Percentiles rank a stretch among this genome's conserved stretches.
Evolutionary conservation across 352 stramenopile genomes (phyloP).

Genomic region (Pythium myriotylum): DNA sequence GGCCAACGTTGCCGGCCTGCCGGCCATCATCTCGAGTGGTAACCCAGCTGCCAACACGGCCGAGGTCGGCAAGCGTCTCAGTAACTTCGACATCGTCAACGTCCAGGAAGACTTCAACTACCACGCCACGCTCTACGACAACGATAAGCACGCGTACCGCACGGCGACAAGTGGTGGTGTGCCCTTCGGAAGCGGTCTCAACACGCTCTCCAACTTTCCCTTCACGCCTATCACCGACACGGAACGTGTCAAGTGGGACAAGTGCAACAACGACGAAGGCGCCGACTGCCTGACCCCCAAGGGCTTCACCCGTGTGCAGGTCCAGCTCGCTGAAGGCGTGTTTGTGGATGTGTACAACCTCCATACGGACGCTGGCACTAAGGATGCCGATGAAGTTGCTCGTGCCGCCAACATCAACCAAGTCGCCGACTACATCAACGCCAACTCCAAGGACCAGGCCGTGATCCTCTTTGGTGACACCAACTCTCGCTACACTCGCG

Average conservation of each 20-base stretch:
- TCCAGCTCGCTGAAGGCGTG: constrained; percentile 44
- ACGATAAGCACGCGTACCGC: constrained; percentile 43
- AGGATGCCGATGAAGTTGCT: constrained; percentile 31
- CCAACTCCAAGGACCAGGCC: constrained; percentile 43
- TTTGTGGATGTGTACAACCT: constrained; percentile 52
- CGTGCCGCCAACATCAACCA: constrained; percentile 44
- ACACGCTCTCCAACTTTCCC: constrained; percentile 42
- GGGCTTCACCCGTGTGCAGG: constrained; percentile 45
- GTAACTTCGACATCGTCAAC: constrained; percentile 16
- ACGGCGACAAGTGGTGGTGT: constrained; percentile 53
- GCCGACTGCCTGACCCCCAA: constrained; percentile 58
- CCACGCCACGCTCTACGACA: constrained; percentile 36
- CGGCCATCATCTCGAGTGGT: constrained; percentile 47
- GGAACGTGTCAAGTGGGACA: constrained; percentile 43
- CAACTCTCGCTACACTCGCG: constrained; percentile 56
- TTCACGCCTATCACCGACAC: constrained; percentile 41
- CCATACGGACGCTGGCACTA: constrained; percentile 40
- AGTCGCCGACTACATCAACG: constrained; percentile 39
- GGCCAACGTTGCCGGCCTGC: constrained; percentile 49
- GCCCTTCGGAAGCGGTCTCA: constrained; percentile 43
- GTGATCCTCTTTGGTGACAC: constrained; percentile 56
- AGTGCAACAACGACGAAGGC: constrained; percentile 43
- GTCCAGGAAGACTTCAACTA: constrained; percentile 27
- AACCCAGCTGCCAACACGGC: constrained; percentile 44
- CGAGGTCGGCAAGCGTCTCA: constrained; percentile 43